phyloP scores from a whole-genome alignment of 139 green algal genomes.

The Asterochloris erici region DNA sequence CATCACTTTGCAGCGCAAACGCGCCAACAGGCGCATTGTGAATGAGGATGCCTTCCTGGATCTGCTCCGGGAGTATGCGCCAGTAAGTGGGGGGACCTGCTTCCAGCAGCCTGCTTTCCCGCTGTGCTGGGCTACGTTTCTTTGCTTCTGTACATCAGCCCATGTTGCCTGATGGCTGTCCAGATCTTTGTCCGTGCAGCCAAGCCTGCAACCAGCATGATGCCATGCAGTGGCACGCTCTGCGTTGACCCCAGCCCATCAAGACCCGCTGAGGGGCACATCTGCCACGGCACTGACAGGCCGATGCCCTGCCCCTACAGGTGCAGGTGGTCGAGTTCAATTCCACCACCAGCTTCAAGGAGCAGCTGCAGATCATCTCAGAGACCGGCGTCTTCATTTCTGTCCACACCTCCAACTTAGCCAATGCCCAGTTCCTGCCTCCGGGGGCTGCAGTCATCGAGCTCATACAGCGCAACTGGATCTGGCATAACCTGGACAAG shows the following conservation, averaged over 20 bases:
- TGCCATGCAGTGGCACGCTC: too few relatives aligned
- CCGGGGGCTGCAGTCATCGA: slow-evolving; percentile 74
- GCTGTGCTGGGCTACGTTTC: not conserved
- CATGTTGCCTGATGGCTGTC: not conserved
- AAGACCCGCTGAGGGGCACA: too few relatives aligned
- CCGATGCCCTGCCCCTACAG: slow-evolving; percentile 2
- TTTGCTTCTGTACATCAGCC: not conserved
- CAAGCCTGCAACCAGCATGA: too few relatives aligned
- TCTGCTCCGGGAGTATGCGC: slow-evolving; percentile 63
- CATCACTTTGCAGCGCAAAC: slow-evolving; percentile 86
- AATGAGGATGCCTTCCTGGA: slow-evolving; percentile 69
- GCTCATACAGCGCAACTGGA: slow-evolving; percentile 84
- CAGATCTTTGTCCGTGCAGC: too few relatives aligned
- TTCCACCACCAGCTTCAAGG: slow-evolving; percentile 45
- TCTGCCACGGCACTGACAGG: too few relatives aligned
- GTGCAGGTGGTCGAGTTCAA: slow-evolving; percentile 59
- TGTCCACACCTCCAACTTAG: slow-evolving; percentile 82
- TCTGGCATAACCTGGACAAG: slow-evolving; percentile 61
- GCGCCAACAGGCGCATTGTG: slow-evolving; percentile 75
- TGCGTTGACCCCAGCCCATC: too few relatives aligned
- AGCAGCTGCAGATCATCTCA: slow-evolving; percentile 76
- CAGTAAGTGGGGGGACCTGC: slow-evolving; percentile 25
- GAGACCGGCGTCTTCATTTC: slow-evolving; percentile 71
- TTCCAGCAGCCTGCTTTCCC: not conserved
- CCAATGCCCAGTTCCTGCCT: slow-evolving; percentile 78